Evolutionary conservation across 129 eudicot genomes (phyloP).

Genomic region (Oenanthe sinensis): DNA sequence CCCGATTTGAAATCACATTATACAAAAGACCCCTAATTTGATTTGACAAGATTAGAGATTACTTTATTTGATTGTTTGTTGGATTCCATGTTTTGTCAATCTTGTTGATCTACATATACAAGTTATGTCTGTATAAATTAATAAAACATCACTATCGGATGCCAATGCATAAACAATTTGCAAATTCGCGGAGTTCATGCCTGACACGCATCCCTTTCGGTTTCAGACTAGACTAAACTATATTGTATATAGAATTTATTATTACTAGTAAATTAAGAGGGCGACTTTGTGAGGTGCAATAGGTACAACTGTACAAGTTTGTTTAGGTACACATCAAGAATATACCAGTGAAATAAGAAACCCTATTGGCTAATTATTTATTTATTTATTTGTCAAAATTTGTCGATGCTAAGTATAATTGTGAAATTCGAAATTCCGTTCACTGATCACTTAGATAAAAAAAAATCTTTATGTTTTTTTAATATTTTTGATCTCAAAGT

Average conservation of each 20-base stretch:
- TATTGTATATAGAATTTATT: not conserved
- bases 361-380: too few species aligned
- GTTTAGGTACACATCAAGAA: not conserved
- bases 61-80: not conserved
- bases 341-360: not conserved
- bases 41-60: not conserved
- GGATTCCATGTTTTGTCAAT: constrained; percentile 1
- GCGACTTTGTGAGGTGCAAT: not conserved
- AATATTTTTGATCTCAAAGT: too few species aligned
- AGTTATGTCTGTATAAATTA: not conserved
- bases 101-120: not conserved
- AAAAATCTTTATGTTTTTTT: too few species aligned
- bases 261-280: not conserved
- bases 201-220: constrained; percentile 15
- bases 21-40: not conserved
- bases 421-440: too few species aligned
- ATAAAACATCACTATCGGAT: not conserved
- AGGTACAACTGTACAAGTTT: not conserved
- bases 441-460: too few species aligned
- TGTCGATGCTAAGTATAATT: too few species aligned
- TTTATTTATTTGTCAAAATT: too few species aligned
- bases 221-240: constrained; percentile 4
- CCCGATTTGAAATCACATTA: too few species aligned
- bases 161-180: not conserved
- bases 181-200: constrained; percentile 4